These are phyloP conservation scores for Dendrothele bispora DNA, from an alignment of 768 basidiomycete species.

Conservation along the genomic window DNA sequence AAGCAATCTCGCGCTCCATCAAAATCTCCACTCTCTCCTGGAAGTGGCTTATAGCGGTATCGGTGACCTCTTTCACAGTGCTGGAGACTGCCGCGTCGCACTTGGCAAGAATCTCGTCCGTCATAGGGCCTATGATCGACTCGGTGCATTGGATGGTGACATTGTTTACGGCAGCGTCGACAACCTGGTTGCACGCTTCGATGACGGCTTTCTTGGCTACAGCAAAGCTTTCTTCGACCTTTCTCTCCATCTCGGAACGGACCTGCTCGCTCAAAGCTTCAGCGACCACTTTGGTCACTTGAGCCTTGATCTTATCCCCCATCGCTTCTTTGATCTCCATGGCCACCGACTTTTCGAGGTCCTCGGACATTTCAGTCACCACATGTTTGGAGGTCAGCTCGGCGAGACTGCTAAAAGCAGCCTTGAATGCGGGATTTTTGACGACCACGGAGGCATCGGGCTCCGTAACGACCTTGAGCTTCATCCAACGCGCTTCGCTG, in stretches of 20 bases:
- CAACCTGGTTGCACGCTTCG: neutral
- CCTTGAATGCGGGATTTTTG: neutral
- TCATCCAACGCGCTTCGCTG: slow-evolving; percentile 5
- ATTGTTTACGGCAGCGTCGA: neutral
- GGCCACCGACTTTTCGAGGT: neutral
- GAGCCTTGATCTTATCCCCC: neutral
- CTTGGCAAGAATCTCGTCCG: neutral
- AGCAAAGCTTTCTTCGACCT: neutral
- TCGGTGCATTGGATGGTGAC: neutral
- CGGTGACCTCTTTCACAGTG: neutral
- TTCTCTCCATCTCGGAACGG: neutral
- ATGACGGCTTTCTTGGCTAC: neutral
- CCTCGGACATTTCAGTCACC: slow-evolving; percentile 1
- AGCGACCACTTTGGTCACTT: neutral
- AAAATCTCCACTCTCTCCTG: slow-evolving; percentile 5
- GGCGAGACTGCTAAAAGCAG: neutral
- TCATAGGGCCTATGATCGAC: slow-evolving; percentile 1
- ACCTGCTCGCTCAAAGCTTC: neutral
- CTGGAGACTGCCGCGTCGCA: neutral
- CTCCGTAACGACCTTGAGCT: slow-evolving; percentile 6
- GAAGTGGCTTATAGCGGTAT: neutral
- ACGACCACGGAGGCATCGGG: neutral
- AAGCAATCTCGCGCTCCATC: slow-evolving; percentile 4
- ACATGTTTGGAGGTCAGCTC: neutral
- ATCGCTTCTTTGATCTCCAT: neutral